Evolutionary conservation across 257 asterid species (phyloP).

Genomic region (Rauvolfia tetraphylla): DNA sequence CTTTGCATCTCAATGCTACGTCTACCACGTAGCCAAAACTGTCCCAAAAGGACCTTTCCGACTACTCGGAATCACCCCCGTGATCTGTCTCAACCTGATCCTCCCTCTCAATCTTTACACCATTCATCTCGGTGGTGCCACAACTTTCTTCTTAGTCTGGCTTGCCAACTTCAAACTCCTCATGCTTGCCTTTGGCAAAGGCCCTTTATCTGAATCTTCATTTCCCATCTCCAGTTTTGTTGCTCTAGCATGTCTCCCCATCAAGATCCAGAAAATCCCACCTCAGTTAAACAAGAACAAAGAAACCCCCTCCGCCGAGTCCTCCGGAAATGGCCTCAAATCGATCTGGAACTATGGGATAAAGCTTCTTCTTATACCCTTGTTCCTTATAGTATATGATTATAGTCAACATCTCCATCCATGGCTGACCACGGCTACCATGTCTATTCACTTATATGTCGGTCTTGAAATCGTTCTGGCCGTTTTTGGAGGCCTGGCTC

Average conservation of each 20-base stretch:
- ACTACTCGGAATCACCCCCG: slow-evolving; percentile 34
- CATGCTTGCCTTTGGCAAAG: slow-evolving; percentile 45
- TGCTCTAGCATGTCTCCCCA: slow-evolving; percentile 41
- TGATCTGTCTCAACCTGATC: slow-evolving; percentile 28
- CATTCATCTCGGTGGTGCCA: slow-evolving; percentile 41
- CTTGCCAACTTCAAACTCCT: slow-evolving; percentile 49
- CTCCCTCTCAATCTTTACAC: slow-evolving; percentile 48
- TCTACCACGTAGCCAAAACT: slow-evolving; percentile 21
- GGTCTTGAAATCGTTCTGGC: slow-evolving; percentile 15
- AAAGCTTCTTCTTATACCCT: neutral
- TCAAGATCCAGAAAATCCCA: slow-evolving; percentile 18
- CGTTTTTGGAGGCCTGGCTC: slow-evolving; percentile 8
- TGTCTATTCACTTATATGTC: slow-evolving; percentile 5
- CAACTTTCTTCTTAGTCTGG: slow-evolving; percentile 55
- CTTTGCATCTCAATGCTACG: slow-evolving; percentile 33
- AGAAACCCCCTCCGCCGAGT: neutral
- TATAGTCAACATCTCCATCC: slow-evolving; percentile 2
- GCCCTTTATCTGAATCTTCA: slow-evolving; percentile 41
- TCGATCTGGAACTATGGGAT: slow-evolving; percentile 13
- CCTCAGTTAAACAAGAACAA: neutral
- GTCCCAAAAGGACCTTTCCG: slow-evolving; percentile 28
- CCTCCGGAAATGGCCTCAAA: neutral
- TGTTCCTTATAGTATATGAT: neutral
- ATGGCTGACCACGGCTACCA: neutral
- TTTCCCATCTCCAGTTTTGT: slow-evolving; percentile 33